Evolutionary conservation across 768 basidiomycete genomes (phyloP), one percentile per base, ranked within the genome.

Genomic region (Kwoniella sp.): DNA sequence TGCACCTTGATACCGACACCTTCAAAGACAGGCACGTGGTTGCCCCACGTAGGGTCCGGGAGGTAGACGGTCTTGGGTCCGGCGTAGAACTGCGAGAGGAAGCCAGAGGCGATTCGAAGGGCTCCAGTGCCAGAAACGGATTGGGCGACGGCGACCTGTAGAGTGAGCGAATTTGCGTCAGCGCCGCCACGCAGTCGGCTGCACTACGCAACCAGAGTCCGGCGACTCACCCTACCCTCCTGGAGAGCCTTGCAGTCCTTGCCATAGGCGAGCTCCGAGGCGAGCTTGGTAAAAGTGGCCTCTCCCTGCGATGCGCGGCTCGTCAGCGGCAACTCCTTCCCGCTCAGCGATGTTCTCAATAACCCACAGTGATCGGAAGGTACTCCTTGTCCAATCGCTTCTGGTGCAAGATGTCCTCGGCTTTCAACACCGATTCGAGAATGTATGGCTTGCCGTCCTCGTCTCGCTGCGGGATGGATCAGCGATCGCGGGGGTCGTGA

Each of bases 111-210:
- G 73, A 98, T 88, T 65, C 95, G 83, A 60, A 96, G 86, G 38
- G 95, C 95, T 63, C 95, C 95, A 11, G 95, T 99, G 12, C 95
- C 95, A 25, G 93, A 98, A 74, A 98, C 92, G 48, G 91, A 85
- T 75, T 99, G 95, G 10, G 89, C 86, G 46, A 87, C 80, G 22
- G 88, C 82, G 67, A 92, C 80, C 87, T 92, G 62, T 20, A 5
- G n/a, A n/a, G n/a, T n/a, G n/a, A n/a, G n/a, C n/a, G 26, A 12
- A 14, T 8, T 10, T 22, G 32, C 11, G 23, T 28, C 7, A 36
- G 32, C 10, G 14, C 6, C 26, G 44, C 40, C 44, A 48, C 22
- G 19, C 3, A 38, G 31, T 54, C 34, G 48, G 53, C 23, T 9
- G 19, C 27, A n/a, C 28, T 42, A 41, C 19, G 15, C 5, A 19